These are phyloP conservation scores for Cyclostephanos tholiformis DNA, from an alignment of 108 stramenopile genomes.

Conservation along the genomic window DNA sequence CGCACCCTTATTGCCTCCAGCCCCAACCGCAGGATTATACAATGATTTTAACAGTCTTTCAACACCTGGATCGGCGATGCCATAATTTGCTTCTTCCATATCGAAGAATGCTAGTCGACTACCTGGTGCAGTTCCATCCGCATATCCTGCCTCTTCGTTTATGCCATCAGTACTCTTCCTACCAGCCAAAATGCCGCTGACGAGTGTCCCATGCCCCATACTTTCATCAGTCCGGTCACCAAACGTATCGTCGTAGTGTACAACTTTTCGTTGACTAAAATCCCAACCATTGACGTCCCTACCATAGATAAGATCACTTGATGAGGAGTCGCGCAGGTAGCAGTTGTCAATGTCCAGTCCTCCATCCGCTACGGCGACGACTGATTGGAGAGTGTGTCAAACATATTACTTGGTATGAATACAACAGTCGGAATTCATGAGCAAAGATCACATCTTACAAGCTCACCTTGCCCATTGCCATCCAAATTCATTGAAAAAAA, in stretches of 20 bases:
- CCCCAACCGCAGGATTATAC: conserved; percentile 31
- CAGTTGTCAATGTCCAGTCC: conserved; percentile 57
- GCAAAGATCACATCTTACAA: background rate
- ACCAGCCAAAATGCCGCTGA: conserved; percentile 53
- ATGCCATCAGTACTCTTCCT: conserved; percentile 43
- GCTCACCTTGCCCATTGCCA: conserved; percentile 46
- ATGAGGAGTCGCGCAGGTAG: conserved; percentile 54
- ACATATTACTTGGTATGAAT: background rate
- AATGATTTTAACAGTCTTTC: conserved; percentile 39
- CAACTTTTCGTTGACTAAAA: conserved; percentile 43
- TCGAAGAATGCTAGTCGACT: conserved; percentile 59
- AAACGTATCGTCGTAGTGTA: conserved; percentile 50
- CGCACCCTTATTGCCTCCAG: conserved; percentile 16
- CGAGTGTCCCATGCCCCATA: conserved; percentile 59
- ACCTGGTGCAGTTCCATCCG: conserved; percentile 50
- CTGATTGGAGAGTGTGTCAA: background rate
- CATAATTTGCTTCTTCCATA: conserved; percentile 40
- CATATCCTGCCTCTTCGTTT: conserved; percentile 36
- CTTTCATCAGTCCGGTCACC: conserved; percentile 29
- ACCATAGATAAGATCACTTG: conserved; percentile 21
- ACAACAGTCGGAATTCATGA: background rate
- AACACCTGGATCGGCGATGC: conserved; percentile 45
- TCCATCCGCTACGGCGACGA: conserved; percentile 55
- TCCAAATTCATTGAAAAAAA: conserved; percentile 51
- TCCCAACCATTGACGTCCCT: conserved; percentile 24